phyloP scores from a whole-genome alignment of 192 early-diverging fungal genomes.

The Lobosporangium transversale region DNA sequence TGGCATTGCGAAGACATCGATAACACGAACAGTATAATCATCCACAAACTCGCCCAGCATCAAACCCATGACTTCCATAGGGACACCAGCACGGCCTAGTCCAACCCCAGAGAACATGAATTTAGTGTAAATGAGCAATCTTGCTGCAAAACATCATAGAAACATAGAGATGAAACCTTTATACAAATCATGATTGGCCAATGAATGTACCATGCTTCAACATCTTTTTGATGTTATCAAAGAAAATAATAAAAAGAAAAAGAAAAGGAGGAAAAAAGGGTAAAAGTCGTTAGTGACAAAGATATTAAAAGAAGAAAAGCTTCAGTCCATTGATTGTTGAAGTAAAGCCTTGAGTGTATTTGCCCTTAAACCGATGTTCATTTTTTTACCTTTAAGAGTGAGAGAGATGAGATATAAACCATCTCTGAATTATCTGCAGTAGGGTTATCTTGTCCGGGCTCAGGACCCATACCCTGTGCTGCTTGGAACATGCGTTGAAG shows the following conservation, averaged over 20 bases:
- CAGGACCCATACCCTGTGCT: conserved; percentile 61
- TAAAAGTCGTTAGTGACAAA: too few relatives aligned
- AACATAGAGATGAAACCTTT: too few relatives aligned
- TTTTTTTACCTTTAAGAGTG: conserved; percentile 85
- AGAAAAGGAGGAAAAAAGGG: too few relatives aligned
- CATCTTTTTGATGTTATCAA: conserved; percentile 63
- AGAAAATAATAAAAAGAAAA: not conserved
- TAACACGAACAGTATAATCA: conserved; percentile 98
- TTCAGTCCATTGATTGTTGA: too few relatives aligned
- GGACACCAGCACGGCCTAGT: conserved; percentile 93
- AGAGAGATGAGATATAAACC: conserved; percentile 98
- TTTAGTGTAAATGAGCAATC: too few relatives aligned
- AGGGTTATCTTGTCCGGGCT: conserved; percentile 84
- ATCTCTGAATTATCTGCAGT: conserved; percentile 99
- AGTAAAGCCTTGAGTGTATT: not conserved
- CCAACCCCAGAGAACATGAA: too few relatives aligned
- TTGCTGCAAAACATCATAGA: too few relatives aligned
- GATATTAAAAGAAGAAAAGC: too few relatives aligned
- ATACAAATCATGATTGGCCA: not conserved
- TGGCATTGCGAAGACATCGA: conserved; percentile 99
- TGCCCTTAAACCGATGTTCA: not conserved
- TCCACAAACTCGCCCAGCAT: conserved; percentile 99
- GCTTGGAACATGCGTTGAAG: conserved; percentile 68
- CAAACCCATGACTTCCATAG: conserved; percentile 99
- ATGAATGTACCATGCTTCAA: conserved; percentile 79